These are phyloP conservation scores for Neodidymelliopsis sp. DNA, from an alignment of 2,329 filamentous ascomycete species.

Conservation along the genomic window DNA sequence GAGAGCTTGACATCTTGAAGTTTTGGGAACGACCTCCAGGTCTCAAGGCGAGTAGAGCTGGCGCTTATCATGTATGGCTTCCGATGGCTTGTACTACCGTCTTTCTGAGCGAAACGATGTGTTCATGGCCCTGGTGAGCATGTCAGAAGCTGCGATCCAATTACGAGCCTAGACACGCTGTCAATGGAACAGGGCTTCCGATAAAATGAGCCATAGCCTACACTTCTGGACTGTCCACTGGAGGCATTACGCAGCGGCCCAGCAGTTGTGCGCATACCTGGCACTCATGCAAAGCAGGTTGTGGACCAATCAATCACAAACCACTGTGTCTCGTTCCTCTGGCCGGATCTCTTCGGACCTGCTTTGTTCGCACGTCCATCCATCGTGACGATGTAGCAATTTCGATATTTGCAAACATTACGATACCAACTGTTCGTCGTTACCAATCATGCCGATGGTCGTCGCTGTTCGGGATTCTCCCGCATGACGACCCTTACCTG, in stretches of 20 bases:
- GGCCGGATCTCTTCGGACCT: conserved; percentile 27
- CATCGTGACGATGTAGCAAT: conserved; percentile 26
- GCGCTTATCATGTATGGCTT: conserved; percentile 42
- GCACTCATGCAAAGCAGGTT: conserved; percentile 40
- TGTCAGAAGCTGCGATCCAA: conserved; percentile 32
- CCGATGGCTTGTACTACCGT: conserved; percentile 43
- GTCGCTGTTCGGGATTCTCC: conserved; percentile 21
- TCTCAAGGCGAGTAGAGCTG: conserved; percentile 36
- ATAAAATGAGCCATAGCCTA: conserved; percentile 31
- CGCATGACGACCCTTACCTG: conserved; percentile 26
- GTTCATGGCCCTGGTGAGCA: conserved; percentile 26
- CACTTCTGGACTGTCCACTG: conserved; percentile 21
- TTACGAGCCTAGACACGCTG: conserved; percentile 32
- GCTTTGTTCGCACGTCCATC: conserved; percentile 27
- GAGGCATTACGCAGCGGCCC: conserved; percentile 44
- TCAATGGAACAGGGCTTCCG: conserved; percentile 26
- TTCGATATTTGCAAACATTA: conserved; percentile 23
- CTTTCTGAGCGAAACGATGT: conserved; percentile 28
- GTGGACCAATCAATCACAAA: conserved; percentile 41
- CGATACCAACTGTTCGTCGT: conserved; percentile 23
- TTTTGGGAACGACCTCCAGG: conserved; percentile 20
- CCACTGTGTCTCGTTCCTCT: conserved; percentile 29
- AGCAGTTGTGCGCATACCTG: conserved; percentile 44
- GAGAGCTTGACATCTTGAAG: conserved; percentile 36
- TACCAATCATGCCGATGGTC: conserved; percentile 27